Conservation (phyloP, 1,284 basidiomycete species). For the Stereum hirsutum region DNA sequence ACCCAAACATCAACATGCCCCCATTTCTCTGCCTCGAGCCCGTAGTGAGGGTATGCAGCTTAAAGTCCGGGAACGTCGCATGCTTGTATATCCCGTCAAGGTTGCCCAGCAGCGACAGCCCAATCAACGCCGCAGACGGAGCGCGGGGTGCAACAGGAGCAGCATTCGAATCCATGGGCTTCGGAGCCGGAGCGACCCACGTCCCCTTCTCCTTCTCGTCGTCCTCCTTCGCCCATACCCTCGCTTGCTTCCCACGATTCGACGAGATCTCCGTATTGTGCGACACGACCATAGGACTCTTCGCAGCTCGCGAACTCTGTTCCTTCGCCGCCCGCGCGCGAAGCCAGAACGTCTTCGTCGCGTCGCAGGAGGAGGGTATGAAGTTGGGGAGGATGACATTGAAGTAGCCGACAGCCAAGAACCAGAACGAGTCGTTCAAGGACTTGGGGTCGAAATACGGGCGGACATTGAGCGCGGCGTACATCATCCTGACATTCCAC, state of each 20-base stretch:
- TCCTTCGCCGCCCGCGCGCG: constrained; percentile 58
- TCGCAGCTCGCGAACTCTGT: constrained; percentile 56
- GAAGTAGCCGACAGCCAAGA: constrained; percentile 72
- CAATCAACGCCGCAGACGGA: constrained; percentile 56
- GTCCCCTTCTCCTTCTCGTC: constrained; percentile 47
- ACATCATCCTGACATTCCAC: constrained; percentile 52
- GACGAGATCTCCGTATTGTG: constrained; percentile 56
- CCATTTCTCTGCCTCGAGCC: constrained; percentile 67
- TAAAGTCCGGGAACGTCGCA: constrained; percentile 37
- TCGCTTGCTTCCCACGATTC: constrained; percentile 48
- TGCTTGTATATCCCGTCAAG: constrained; percentile 73
- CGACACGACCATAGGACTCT: constrained; percentile 48
- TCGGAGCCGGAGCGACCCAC: constrained; percentile 27
- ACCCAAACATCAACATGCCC: constrained; percentile 68
- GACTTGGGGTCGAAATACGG: constrained; percentile 41
- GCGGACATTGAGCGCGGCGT: constrained; percentile 70
- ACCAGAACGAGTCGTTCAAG: constrained; percentile 59
- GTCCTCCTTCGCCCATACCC: constrained; percentile 62
- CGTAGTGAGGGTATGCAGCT: constrained; percentile 65
- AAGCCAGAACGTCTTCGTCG: constrained; percentile 55
- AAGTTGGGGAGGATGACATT: constrained; percentile 69
- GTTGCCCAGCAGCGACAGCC: constrained; percentile 71
- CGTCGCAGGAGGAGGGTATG: constrained; percentile 31
- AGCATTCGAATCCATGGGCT: constrained; percentile 9
- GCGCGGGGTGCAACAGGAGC: constrained; percentile 14